Conservation (phyloP, 1,284 basidiomycete species). For the Puccinia triticina region DNA sequence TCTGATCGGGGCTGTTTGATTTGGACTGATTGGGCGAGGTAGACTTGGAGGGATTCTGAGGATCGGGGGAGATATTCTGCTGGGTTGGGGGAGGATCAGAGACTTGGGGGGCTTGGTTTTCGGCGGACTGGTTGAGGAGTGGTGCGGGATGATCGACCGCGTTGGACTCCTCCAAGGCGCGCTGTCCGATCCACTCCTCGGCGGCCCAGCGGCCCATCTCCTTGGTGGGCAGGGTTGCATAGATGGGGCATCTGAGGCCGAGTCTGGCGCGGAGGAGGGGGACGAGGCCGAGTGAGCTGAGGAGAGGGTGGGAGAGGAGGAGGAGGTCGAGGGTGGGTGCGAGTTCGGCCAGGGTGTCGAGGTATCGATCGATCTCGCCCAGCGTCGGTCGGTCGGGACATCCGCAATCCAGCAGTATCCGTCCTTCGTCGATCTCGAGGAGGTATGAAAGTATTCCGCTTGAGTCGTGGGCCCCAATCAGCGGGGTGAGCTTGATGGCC, state of each 20-base stretch:
- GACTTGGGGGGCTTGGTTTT: conserved; percentile 51
- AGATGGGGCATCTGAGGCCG: conserved; percentile 88
- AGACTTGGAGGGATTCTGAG: conserved; percentile 54
- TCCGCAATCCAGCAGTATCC: conserved; percentile 67
- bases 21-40: conserved; percentile 51
- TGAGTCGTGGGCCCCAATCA: conserved; percentile 54
- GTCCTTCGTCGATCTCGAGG: conserved; percentile 89
- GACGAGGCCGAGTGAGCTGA: conserved; percentile 77
- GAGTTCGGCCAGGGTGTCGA: conserved; percentile 40
- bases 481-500: conserved; percentile 56
- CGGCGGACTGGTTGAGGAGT: conserved; percentile 49
- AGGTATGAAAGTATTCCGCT: conserved; percentile 68
- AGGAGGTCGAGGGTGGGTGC: conserved; percentile 78
- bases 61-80: conserved; percentile 46
- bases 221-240: conserved; percentile 91
- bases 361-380: conserved; percentile 37
- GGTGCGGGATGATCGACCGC: conserved; percentile 20
- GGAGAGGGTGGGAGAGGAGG: conserved; percentile 88
- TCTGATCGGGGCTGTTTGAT: conserved; percentile 57
- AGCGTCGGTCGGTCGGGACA: conserved; percentile 11
- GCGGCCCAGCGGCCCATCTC: conserved; percentile 88
- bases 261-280: conserved; percentile 80
- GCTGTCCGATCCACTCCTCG: conserved; percentile 58
- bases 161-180: conserved; percentile 67
- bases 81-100: conserved; percentile 3